These are phyloP conservation scores for Sungouiozyma ichnusensis DNA, from an alignment of 805 yeast species.

Conservation along the genomic window DNA sequence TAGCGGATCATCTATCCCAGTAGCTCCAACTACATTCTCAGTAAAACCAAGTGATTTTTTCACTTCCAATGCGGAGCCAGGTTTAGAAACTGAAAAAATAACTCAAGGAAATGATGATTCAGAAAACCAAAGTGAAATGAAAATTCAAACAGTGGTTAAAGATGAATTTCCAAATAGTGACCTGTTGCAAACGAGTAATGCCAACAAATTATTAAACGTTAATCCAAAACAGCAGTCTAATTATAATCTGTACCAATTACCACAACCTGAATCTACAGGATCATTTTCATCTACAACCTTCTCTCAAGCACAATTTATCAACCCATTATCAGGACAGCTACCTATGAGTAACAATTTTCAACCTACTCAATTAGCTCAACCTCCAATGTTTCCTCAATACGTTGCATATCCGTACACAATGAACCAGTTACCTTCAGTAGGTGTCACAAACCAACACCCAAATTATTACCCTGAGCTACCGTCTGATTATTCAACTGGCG, in stretches of 20 bases:
- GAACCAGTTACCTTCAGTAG: neutral
- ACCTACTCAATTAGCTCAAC: neutral
- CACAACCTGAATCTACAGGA: neutral
- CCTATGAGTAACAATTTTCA: neutral
- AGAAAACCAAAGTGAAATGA: too few relatives aligned
- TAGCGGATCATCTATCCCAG: constrained; percentile 28
- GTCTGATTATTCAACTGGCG: neutral
- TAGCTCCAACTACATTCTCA: constrained; percentile 20
- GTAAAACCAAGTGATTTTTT: constrained; percentile 19
- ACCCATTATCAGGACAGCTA: neutral
- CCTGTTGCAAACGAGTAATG: too few relatives aligned
- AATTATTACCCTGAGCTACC: neutral
- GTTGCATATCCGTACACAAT: neutral
- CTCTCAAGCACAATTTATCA: neutral
- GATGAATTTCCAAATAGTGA: too few relatives aligned
- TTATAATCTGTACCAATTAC: neutral
- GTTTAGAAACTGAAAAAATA: constrained; percentile 1
- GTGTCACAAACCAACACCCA: neutral
- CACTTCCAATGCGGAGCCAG: neutral
- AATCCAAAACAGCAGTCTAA: neutral
- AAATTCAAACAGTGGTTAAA: too few relatives aligned
- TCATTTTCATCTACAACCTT: neutral
- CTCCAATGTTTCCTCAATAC: neutral
- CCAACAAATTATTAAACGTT: too few relatives aligned
- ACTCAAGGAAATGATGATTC: neutral